phyloP scores from a whole-genome alignment of 164 flowering plant species.

The Amborella trichopoda region DNA sequence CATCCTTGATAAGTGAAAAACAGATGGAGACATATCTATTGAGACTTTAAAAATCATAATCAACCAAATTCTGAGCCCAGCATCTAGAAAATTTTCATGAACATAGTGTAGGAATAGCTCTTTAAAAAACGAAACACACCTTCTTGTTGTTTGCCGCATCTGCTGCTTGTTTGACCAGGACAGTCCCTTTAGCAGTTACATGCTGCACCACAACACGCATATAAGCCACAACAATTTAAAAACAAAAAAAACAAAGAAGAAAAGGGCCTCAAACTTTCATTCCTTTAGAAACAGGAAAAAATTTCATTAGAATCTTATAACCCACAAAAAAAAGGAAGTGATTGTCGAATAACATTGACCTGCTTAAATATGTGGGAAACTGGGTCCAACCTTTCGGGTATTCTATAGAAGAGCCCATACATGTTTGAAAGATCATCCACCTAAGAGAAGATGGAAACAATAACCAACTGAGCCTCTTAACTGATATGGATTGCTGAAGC shows the following conservation, averaged over 20 bases:
- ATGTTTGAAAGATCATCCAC: slow-evolving; percentile 51
- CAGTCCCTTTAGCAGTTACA: slow-evolving; percentile 55
- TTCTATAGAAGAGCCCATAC: slow-evolving; percentile 53
- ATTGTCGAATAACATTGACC: slow-evolving; percentile 30
- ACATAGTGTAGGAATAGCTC: background rate
- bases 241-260: background rate
- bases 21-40: too few relatives aligned
- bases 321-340: background rate
- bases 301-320: background rate
- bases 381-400: slow-evolving; percentile 51
- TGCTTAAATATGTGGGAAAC: slow-evolving; percentile 53
- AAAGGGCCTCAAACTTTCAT: background rate
- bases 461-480: too few relatives aligned
- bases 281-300: background rate
- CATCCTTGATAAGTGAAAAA: too few relatives aligned
- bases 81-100: background rate
- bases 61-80: background rate
- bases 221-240: background rate
- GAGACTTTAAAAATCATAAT: too few relatives aligned
- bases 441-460: slow-evolving; percentile 1
- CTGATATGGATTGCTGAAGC: too few relatives aligned
- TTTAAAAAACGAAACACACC: background rate
- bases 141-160: slow-evolving; percentile 57
- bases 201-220: slow-evolving; percentile 50
- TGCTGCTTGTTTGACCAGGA: slow-evolving; percentile 61